Percentiles rank a stretch among this genome's conserved stretches.
phyloP scores from a whole-genome alignment of 352 stramenopile genomes.

The Pythium rishiriense region DNA sequence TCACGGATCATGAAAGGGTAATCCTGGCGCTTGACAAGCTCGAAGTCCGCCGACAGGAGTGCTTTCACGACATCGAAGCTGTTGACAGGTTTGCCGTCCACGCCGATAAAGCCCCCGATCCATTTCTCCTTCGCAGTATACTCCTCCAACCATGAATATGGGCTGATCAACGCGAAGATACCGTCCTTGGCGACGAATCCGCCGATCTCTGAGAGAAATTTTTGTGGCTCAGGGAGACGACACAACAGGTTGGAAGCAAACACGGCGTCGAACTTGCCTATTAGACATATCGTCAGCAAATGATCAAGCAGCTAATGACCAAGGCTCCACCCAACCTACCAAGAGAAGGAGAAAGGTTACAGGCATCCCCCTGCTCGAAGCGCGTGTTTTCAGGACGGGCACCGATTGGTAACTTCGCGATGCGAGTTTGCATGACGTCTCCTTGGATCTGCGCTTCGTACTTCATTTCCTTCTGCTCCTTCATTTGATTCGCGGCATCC shows the following conservation, averaged over 20 bases:
- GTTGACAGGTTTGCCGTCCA: constrained; percentile 46
- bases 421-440: constrained; percentile 65
- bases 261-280: constrained; percentile 92
- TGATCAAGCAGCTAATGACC: neutral
- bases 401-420: constrained; percentile 61
- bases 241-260: constrained; percentile 96
- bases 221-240: constrained; percentile 90
- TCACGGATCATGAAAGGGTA: constrained; percentile 93
- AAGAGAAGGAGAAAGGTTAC: constrained; percentile 70
- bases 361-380: constrained; percentile 95
- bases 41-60: constrained; percentile 64
- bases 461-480: constrained; percentile 67
- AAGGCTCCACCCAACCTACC: constrained; percentile 32
- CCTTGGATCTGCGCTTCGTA: constrained; percentile 91
- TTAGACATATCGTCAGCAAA: neutral
- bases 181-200: constrained; percentile 90
- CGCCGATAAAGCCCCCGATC: constrained; percentile 66
- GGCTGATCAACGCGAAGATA: constrained; percentile 94
- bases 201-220: constrained; percentile 87
- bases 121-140: constrained; percentile 93
- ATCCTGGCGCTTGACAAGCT: constrained; percentile 77
- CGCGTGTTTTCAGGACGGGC: constrained; percentile 47
- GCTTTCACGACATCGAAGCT: constrained; percentile 69
- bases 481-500: constrained; percentile 85
- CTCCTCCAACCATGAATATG: constrained; percentile 97